Conservation (phyloP, 768 basidiomycete genomes). For the Rhodosporidiobolus sp. region DNA sequence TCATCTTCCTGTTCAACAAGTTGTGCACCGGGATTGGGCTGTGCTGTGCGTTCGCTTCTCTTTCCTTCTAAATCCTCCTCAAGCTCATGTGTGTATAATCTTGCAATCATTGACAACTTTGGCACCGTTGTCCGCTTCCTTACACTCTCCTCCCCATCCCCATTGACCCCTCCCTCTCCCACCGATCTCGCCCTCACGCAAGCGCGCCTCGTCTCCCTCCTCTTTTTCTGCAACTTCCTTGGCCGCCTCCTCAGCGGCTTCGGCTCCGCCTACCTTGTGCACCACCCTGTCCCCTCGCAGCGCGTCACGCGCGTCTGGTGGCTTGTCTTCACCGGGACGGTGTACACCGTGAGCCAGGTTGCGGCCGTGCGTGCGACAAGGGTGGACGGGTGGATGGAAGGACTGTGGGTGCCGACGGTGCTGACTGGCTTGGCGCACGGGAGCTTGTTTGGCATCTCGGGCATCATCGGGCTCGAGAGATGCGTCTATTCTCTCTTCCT, state of each 20-base stretch:
- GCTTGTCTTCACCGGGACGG: background rate
- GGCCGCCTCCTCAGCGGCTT: constrained; percentile 30
- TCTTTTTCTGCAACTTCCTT: constrained; percentile 33
- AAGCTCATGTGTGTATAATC: too few relatives aligned
- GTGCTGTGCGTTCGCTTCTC: background rate
- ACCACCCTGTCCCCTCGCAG: background rate
- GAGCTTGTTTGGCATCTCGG: constrained; percentile 21
- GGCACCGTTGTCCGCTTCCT: constrained; percentile 32
- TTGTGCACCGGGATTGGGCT: constrained; percentile 29
- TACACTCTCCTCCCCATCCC: background rate
- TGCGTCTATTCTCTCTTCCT: background rate
- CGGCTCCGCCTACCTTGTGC: constrained; percentile 21
- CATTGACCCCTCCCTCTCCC: background rate
- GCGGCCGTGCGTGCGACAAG: background rate
- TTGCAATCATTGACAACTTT: constrained; percentile 37
- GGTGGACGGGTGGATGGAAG: background rate
- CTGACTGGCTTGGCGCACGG: constrained; percentile 30
- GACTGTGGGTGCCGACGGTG: constrained; percentile 17
- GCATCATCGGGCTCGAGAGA: constrained; percentile 29
- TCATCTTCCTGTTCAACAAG: constrained; percentile 30
- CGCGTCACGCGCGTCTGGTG: constrained; percentile 18
- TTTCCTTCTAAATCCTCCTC: too few relatives aligned
- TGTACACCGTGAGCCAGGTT: constrained; percentile 13
- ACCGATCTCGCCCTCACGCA: constrained; percentile 10
- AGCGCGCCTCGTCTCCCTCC: constrained; percentile 34